A percentile compares a stretch with the other conserved stretches of the same genome.
Evolutionary conservation across 768 basidiomycete species (phyloP).

Genomic region (Rhodosporidiobolus sp.): DNA sequence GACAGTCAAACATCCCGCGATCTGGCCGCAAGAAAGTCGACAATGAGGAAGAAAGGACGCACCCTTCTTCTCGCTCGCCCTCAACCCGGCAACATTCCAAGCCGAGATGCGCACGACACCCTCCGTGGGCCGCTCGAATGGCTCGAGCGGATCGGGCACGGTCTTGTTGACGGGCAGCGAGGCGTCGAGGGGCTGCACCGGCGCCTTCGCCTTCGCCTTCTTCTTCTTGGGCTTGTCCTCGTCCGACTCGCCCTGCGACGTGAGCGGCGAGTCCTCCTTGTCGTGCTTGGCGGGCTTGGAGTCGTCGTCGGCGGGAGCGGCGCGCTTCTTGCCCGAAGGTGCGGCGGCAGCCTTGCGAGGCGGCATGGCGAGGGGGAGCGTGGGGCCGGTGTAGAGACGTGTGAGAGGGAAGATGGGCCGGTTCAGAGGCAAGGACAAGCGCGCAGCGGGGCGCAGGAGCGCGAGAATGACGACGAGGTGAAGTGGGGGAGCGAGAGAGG

Average conservation of each 20-base stretch:
- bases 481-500: background rate
- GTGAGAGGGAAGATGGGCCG: background rate
- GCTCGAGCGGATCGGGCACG: slow-evolving; percentile 36
- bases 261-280: slow-evolving; percentile 11
- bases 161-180: slow-evolving; percentile 38
- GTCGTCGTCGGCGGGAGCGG: background rate
- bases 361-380: background rate
- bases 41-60: background rate
- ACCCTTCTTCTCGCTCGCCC: slow-evolving; percentile 75
- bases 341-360: background rate
- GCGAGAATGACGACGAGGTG: background rate
- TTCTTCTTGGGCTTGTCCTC: slow-evolving; percentile 27
- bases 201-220: slow-evolving; percentile 36
- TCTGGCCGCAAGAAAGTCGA: background rate
- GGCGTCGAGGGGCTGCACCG: slow-evolving; percentile 40
- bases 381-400: background rate
- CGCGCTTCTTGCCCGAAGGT: background rate
- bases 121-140: slow-evolving; percentile 18
- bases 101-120: slow-evolving; percentile 55
- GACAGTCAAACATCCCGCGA: too few relatives aligned
- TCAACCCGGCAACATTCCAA: slow-evolving; percentile 79
- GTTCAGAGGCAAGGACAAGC: background rate
- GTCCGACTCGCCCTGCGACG: background rate
- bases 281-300: background rate
- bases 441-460: too few relatives aligned